phyloP scores from a whole-genome alignment of 345 rosid genomes.

The Excoecaria agallocha region DNA sequence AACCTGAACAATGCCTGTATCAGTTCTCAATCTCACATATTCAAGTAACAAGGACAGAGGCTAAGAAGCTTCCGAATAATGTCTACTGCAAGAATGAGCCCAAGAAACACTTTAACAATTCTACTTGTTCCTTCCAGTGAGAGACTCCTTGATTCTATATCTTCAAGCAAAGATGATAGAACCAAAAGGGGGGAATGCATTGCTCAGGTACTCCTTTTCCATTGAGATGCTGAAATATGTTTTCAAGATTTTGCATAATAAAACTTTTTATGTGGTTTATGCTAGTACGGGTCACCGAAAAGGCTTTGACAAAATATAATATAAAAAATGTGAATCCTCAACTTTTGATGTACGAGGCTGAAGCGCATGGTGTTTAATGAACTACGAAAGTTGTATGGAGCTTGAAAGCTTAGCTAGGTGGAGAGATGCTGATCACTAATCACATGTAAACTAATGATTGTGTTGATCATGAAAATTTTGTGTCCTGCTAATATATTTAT shows the following conservation, averaged over 20 bases:
- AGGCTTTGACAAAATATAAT: slow-evolving; percentile 21
- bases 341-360: slow-evolving; percentile 36
- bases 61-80: slow-evolving; percentile 29
- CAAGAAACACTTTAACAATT: slow-evolving; percentile 28
- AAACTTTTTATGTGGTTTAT: slow-evolving; percentile 17
- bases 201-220: slow-evolving; percentile 32
- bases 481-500: too few species aligned
- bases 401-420: too few species aligned
- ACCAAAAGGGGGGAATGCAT: slow-evolving; percentile 20
- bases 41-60: slow-evolving; percentile 29
- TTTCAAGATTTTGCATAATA: slow-evolving; percentile 5
- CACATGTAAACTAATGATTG: too few species aligned
- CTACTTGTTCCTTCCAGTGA: slow-evolving; percentile 18
- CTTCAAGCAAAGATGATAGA: slow-evolving; percentile 26
- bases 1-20: slow-evolving; percentile 18
- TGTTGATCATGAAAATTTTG: too few species aligned
- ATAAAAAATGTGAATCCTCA: slow-evolving; percentile 27
- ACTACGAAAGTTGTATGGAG: slow-evolving; percentile 20
- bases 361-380: slow-evolving; percentile 43
- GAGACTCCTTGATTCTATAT: slow-evolving; percentile 22
- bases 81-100: neutral
- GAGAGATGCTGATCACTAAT: too few species aligned
- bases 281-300: slow-evolving; percentile 31
- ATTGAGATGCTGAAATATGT: neutral
- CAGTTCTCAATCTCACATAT: slow-evolving; percentile 32